phyloP scores from a whole-genome alignment of 2,329 filamentous ascomycete genomes.

The Myriosclerotinia duriaeana region DNA sequence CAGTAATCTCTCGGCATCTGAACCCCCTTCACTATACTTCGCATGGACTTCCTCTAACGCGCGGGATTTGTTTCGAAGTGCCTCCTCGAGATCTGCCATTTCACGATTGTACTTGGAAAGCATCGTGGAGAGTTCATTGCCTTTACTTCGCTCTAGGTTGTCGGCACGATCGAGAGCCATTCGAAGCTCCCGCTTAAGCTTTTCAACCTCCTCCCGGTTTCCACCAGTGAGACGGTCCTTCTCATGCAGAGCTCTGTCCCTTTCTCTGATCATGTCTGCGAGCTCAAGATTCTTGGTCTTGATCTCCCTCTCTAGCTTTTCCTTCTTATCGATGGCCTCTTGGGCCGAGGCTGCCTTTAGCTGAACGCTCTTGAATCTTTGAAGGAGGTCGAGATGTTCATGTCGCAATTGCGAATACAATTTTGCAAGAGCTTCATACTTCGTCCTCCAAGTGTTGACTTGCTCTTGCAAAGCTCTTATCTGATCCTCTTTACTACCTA shows the following conservation, averaged over 20 bases:
- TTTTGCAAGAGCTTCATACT: constrained; percentile 95
- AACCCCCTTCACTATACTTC: constrained; percentile 75
- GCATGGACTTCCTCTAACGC: constrained; percentile 80
- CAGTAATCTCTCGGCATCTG: constrained; percentile 80
- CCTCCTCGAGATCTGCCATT: constrained; percentile 94
- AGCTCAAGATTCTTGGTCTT: constrained; percentile 99
- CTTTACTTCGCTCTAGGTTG: constrained; percentile 88
- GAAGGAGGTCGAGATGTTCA: constrained; percentile 89
- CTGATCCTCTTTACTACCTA: constrained; percentile 88
- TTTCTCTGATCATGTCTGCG: constrained; percentile 96
- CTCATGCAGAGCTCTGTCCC: constrained; percentile 89
- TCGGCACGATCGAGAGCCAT: constrained; percentile 90
- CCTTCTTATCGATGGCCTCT: constrained; percentile 90
- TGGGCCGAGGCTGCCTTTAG: constrained; percentile 95
- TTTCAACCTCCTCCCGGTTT: constrained; percentile 91
- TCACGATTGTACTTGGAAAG: constrained; percentile 95
- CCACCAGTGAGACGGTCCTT: constrained; percentile 83
- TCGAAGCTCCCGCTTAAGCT: constrained; percentile 87
- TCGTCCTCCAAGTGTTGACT: constrained; percentile 94
- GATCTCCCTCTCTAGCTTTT: constrained; percentile 94
- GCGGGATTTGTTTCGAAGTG: constrained; percentile 81
- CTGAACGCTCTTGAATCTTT: constrained; percentile 95
- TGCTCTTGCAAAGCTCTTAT: constrained; percentile 91
- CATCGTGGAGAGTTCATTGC: constrained; percentile 91
- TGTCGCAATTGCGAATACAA: constrained; percentile 94